Evolutionary conservation across 345 rosid species (phyloP).

Genomic region (Citrus unshiu): DNA sequence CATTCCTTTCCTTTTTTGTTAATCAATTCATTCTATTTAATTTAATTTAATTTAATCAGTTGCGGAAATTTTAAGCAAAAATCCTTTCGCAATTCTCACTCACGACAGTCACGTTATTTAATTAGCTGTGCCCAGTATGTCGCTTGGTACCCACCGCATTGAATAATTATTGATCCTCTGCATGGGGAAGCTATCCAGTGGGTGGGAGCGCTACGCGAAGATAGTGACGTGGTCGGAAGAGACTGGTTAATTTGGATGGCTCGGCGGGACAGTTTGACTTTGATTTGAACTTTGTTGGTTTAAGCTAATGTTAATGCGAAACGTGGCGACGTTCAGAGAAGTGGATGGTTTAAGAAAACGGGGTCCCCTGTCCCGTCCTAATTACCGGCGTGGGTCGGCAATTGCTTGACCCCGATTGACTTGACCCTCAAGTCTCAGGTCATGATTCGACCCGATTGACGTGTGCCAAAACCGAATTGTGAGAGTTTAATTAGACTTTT

Average conservation of each 20-base stretch:
- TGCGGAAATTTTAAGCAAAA: too few species aligned
- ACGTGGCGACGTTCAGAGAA: background rate
- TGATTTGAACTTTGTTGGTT: background rate
- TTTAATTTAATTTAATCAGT: too few species aligned
- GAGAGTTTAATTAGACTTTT: too few species aligned
- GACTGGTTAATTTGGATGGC: background rate
- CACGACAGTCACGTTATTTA: background rate
- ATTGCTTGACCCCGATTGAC: background rate
- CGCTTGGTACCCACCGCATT: background rate
- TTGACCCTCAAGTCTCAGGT: background rate
- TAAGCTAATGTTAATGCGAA: background rate
- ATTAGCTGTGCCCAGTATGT: background rate
- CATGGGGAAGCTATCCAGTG: background rate
- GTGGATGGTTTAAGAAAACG: background rate
- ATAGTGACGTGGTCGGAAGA: background rate
- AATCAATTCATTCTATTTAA: too few species aligned
- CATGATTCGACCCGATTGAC: background rate
- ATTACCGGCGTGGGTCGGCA: conserved; percentile 7
- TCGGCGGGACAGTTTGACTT: background rate
- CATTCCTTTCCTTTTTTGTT: too few species aligned
- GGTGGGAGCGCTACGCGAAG: background rate
- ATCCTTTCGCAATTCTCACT: too few species aligned
- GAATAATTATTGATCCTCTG: background rate
- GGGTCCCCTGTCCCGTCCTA: too few species aligned
- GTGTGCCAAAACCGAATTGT: too few species aligned